Evolutionary conservation across 75 land plant genomes (phyloP), one percentile per base, ranked within the genome.

Genomic region (Picea glauca): DNA sequence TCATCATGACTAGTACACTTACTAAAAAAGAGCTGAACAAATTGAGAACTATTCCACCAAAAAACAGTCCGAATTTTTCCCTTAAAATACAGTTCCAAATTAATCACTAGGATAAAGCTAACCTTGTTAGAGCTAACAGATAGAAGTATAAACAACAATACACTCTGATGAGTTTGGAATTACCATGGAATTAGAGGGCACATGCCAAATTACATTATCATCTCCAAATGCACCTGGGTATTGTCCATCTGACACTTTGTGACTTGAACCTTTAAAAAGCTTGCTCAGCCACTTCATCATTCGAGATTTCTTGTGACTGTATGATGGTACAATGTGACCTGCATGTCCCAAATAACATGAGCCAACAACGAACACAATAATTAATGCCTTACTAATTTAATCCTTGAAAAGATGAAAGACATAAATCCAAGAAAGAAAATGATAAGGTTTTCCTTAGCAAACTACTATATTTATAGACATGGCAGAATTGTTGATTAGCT

Each of bases 281-380:
- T 80, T 90, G 57, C 83, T 77, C 23, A 87, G 82, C 92, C 92
- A 90, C 85, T 85, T 90, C 89, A 90, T 83, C 21, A 87, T 76
- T 5, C 84, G 60, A 4, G 83, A 85, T 70, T 83, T 83, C 58
- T 80, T 83, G 72, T 77, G 82, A 54, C 74, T 32, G 78, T 80
- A 64, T 9, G 81, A 11, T 21, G 84, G 46, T 38, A 38, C 72
- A 68, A 38, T 35, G n/a, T 68, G 72, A 40, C 72, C 72, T 68
- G n/a, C 72, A 68, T 38, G 11, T 68, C 18, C 20, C 21, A 68
- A 68, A 21, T 1, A 17, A 68, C 17, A 20, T 68, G n/a, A 68
- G 21, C 72, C 38, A 18, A 67, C 5, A 5, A 0, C 5, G n/a
- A 35, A 1, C 35, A 13, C 18, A 67, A 67, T 5, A 67, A 67